phyloP scores from a whole-genome alignment of 2,329 filamentous ascomycete species.

The Aureobasidium sp. region DNA sequence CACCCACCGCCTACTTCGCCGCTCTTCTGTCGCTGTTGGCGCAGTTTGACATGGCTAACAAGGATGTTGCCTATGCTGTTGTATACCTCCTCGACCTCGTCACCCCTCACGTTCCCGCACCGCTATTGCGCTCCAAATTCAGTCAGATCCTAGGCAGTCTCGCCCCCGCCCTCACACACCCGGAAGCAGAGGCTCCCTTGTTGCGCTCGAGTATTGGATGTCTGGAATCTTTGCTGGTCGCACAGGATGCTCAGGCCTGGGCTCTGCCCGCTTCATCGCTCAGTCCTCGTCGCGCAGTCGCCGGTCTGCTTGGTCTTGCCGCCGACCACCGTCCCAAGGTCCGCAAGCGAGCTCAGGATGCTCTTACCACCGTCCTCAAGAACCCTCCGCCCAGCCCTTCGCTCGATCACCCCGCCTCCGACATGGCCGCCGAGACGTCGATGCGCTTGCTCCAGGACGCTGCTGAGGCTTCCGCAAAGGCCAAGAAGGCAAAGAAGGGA shows the following conservation, averaged over 20 bases:
- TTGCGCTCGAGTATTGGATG: constrained; percentile 84
- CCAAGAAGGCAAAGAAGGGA: constrained; percentile 49
- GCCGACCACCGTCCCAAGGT: constrained; percentile 89
- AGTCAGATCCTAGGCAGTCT: constrained; percentile 82
- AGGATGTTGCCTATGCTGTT: constrained; percentile 74
- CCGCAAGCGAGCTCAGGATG: constrained; percentile 85
- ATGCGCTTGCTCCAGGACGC: constrained; percentile 72
- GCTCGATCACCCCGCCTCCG: constrained; percentile 85
- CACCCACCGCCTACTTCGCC: constrained; percentile 88
- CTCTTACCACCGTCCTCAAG: constrained; percentile 71
- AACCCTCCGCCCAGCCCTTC: constrained; percentile 84
- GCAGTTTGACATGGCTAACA: constrained; percentile 69
- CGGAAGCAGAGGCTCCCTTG: constrained; percentile 78
- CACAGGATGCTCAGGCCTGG: constrained; percentile 84
- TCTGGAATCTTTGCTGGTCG: constrained; percentile 77
- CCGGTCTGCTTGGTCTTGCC: constrained; percentile 74
- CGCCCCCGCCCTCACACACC: constrained; percentile 70
- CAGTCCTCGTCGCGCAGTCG: constrained; percentile 77
- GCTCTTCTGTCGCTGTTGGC: constrained; percentile 83
- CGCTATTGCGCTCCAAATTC: constrained; percentile 90
- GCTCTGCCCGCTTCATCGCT: constrained; percentile 74
- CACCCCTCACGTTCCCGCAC: constrained; percentile 72
- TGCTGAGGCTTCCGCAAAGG: constrained; percentile 62
- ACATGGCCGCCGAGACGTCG: constrained; percentile 91
- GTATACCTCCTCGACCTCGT: constrained; percentile 94